These are phyloP conservation scores for Tilletiaria anomala DNA, from an alignment of 1,284 basidiomycete genomes.

Conservation along the genomic window DNA sequence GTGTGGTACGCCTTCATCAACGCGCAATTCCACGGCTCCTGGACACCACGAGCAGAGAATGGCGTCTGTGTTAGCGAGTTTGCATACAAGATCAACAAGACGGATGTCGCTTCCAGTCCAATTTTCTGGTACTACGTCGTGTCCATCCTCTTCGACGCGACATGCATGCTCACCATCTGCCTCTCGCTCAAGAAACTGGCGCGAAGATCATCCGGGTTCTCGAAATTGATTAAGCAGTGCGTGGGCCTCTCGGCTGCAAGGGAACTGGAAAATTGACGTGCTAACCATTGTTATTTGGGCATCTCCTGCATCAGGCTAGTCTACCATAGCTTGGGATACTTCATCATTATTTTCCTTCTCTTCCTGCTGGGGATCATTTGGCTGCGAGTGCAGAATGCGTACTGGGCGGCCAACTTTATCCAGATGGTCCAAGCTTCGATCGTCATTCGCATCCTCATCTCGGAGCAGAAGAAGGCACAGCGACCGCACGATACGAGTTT, in stretches of 20 bases:
- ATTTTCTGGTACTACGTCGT: not conserved
- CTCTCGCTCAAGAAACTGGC: not conserved
- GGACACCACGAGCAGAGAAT: not conserved
- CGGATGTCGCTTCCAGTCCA: no score
- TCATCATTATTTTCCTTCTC: not conserved
- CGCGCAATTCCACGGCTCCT: not conserved
- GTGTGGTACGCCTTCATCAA: not conserved
- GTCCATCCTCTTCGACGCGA: not conserved
- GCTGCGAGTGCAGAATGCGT: not conserved
- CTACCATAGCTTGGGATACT: not conserved
- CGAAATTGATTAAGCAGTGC: not conserved
- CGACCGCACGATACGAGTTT: not conserved
- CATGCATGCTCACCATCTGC: not conserved
- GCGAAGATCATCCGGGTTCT: not conserved
- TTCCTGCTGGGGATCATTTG: not conserved
- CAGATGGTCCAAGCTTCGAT: not conserved
- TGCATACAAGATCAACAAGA: no score
- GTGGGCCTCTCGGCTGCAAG: no score
- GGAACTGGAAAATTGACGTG: no score
- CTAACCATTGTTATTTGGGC: not conserved
- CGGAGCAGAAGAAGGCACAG: not conserved
- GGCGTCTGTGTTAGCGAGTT: not conserved
- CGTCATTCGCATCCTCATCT: not conserved
- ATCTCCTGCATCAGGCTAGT: not conserved
- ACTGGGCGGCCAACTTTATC: not conserved